Conservation (phyloP, 1,284 basidiomycete species). For the Cutaneotrichosporon cavernicola region DNA sequence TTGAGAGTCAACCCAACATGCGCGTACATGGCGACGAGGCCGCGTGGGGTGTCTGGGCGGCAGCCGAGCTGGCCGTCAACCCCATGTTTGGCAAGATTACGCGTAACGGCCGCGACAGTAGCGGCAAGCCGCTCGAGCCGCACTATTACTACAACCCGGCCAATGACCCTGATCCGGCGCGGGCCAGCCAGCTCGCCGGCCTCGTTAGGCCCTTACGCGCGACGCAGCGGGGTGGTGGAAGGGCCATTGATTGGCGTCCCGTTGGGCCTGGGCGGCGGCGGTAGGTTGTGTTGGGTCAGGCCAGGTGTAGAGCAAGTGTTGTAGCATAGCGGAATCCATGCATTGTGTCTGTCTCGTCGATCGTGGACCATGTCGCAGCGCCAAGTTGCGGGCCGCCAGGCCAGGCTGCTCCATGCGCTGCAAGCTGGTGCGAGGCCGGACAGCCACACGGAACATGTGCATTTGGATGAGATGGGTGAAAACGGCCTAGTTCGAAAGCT, state of each 20-base stretch:
- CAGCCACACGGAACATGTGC: too few species aligned
- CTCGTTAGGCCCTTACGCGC: constrained; percentile 52
- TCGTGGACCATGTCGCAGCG: too few species aligned
- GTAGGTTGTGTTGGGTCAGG: constrained; percentile 14
- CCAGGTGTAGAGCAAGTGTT: background rate
- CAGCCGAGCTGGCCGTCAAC: constrained; percentile 39
- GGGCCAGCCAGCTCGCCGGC: constrained; percentile 49
- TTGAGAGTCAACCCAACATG: constrained; percentile 50
- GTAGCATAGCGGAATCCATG: background rate
- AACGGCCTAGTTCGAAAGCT: too few species aligned
- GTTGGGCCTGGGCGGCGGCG: constrained; percentile 46
- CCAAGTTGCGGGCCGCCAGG: too few species aligned
- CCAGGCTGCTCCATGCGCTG: too few species aligned
- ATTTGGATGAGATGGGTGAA: too few species aligned
- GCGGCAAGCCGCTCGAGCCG: constrained; percentile 49
- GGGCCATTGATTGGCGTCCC: constrained; percentile 54
- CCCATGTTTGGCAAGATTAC: constrained; percentile 53
- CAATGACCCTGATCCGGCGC: constrained; percentile 45
- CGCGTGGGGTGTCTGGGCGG: constrained; percentile 46
- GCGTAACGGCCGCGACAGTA: constrained; percentile 52
- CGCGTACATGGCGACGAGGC: constrained; percentile 40
- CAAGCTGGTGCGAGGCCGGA: too few species aligned
- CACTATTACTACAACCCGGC: constrained; percentile 53
- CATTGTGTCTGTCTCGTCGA: background rate
- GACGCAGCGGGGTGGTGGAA: constrained; percentile 48